Evolutionary conservation across 140 eudicot species (phyloP).

Genomic region (Senecio squalidus): DNA sequence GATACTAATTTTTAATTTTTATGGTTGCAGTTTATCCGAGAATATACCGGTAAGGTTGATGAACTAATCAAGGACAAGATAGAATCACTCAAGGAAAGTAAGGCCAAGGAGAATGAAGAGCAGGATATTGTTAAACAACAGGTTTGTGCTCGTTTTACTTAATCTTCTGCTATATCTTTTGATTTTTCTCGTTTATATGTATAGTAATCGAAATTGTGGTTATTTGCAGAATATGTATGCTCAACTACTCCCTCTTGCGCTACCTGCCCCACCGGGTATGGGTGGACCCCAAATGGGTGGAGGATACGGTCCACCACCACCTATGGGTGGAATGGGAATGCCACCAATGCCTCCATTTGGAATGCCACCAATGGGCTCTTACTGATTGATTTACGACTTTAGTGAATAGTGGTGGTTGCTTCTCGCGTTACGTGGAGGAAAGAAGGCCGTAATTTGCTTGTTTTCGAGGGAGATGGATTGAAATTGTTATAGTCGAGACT

Average conservation of each 20-base stretch:
- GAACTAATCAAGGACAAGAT: slow-evolving; percentile 88
- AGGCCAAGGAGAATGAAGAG: slow-evolving; percentile 91
- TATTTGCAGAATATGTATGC: slow-evolving; percentile 93
- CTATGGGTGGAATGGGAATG: slow-evolving; percentile 88
- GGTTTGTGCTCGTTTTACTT: slow-evolving; percentile 32
- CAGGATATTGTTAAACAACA: slow-evolving; percentile 89
- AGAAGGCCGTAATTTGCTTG: slow-evolving; percentile 6
- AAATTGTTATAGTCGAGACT: slow-evolving; percentile 19
- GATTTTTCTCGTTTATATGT: not conserved
- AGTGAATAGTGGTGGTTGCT: slow-evolving; percentile 31
- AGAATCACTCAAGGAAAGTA: slow-evolving; percentile 69
- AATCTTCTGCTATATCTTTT: not conserved
- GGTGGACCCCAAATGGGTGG: slow-evolving; percentile 58
- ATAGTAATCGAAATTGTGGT: not conserved
- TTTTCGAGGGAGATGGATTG: slow-evolving; percentile 10
- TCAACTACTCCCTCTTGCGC: slow-evolving; percentile 95
- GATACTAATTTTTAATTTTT: not conserved
- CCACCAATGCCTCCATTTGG: slow-evolving; percentile 81
- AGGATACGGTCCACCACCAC: slow-evolving; percentile 66
- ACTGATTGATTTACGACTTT: slow-evolving; percentile 22
- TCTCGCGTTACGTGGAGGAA: slow-evolving; percentile 11
- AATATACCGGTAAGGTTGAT: slow-evolving; percentile 94
- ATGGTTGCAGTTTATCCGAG: slow-evolving; percentile 96
- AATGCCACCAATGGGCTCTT: slow-evolving; percentile 93
- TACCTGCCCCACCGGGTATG: slow-evolving; percentile 95